Conservation (phyloP, 352 stramenopile species). For the Globisporangium camurandrum region DNA sequence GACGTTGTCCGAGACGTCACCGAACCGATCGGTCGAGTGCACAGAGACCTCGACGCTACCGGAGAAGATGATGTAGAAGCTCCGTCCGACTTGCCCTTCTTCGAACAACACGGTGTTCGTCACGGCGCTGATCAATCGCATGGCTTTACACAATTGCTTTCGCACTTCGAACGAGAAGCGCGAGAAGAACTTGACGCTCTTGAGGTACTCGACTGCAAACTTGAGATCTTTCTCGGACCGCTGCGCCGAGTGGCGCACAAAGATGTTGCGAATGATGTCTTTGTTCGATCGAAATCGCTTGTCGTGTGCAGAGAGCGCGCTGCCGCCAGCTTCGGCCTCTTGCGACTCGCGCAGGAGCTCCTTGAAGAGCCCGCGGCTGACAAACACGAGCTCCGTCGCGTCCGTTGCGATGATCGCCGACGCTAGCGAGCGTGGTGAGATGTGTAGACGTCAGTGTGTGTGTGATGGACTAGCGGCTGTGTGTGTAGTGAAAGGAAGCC, state of each 20-base stretch:
- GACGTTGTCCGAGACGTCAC: constrained; percentile 54
- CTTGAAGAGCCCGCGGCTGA: constrained; percentile 61
- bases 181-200: constrained; percentile 84
- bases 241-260: constrained; percentile 53
- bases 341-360: constrained; percentile 59
- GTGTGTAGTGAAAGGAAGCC: background rate
- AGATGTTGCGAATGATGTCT: constrained; percentile 83
- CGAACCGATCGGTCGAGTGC: constrained; percentile 63
- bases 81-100: constrained; percentile 63
- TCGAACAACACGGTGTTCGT: constrained; percentile 79
- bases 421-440: constrained; percentile 16
- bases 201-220: constrained; percentile 80
- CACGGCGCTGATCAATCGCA: constrained; percentile 67
- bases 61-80: constrained; percentile 84
- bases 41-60: constrained; percentile 67
- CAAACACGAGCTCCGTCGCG: constrained; percentile 52
- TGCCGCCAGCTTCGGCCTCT: constrained; percentile 25
- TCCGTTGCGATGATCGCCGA: constrained; percentile 49
- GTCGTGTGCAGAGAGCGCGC: constrained; percentile 57
- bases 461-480: background rate
- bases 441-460: background rate
- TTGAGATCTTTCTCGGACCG: constrained; percentile 81
- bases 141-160: constrained; percentile 77
- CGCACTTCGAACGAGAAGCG: constrained; percentile 82
- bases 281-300: constrained; percentile 83